A percentile compares a stretch with the other conserved stretches of the same genome.
Evolutionary conservation across 257 asterid species (phyloP).

Genomic region (Solanum peruvianum): DNA sequence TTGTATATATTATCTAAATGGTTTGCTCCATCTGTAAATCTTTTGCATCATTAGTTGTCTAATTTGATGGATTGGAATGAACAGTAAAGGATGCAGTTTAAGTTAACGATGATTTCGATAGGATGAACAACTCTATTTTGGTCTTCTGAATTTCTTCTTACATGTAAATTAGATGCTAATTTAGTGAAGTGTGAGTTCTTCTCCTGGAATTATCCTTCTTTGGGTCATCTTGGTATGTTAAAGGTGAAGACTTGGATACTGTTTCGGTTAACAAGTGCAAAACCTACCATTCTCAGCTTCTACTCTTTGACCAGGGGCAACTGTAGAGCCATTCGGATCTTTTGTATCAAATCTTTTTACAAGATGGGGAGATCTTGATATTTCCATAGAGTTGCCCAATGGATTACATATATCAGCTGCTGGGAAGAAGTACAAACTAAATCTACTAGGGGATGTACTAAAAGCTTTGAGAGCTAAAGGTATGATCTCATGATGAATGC

Average conservation of each 20-base stretch:
- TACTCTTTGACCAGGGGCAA: constrained; percentile 63
- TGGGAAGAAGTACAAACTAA: constrained; percentile 71
- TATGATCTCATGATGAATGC: constrained; percentile 8
- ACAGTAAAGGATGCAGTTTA: not conserved
- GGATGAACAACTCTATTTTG: not conserved
- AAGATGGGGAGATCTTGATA: constrained; percentile 94
- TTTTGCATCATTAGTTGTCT: not conserved
- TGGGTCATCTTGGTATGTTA: not conserved
- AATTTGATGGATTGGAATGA: not conserved
- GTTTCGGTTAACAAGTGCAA: not conserved
- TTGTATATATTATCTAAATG: not conserved
- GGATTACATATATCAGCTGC: constrained; percentile 51
- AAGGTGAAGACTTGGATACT: not conserved
- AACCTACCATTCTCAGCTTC: constrained; percentile 10
- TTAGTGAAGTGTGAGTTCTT: not conserved
- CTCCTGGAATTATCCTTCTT: not conserved
- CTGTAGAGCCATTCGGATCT: constrained; percentile 95
- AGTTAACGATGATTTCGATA: not conserved
- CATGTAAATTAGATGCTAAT: not conserved
- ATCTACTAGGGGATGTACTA: constrained; percentile 41
- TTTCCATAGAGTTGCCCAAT: constrained; percentile 67
- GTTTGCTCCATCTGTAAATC: not conserved
- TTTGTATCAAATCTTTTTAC: constrained; percentile 92
- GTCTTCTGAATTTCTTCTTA: not conserved
- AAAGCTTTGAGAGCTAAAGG: constrained; percentile 66